These are phyloP conservation scores for Quercus dentata DNA, from an alignment of 306 rosid genomes.

Conservation along the genomic window DNA sequence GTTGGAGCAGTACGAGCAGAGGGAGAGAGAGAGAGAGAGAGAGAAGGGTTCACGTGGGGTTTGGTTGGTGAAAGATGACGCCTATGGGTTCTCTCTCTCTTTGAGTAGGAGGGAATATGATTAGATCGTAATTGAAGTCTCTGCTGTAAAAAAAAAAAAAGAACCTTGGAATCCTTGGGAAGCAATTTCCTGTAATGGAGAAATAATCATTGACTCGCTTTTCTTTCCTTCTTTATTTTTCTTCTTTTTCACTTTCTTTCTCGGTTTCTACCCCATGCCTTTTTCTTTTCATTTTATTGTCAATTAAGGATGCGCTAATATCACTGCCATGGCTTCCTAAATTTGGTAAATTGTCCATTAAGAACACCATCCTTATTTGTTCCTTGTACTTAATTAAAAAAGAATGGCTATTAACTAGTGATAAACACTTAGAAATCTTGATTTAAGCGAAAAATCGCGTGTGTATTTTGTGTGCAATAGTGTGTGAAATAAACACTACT, in stretches of 20 bases:
- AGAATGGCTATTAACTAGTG: no score
- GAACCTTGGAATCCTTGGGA: background rate
- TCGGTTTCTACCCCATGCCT: background rate
- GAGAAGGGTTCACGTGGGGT: constrained; percentile 29
- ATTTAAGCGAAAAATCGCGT: no score
- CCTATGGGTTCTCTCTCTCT: constrained; percentile 1
- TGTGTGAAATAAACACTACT: no score
- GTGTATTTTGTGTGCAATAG: no score
- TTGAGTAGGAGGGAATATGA: constrained; percentile 14
- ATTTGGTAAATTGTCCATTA: no score
- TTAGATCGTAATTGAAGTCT: constrained; percentile 41
- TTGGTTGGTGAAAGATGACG: constrained; percentile 40
- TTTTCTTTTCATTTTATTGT: background rate
- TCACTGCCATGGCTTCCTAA: no score
- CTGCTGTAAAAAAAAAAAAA: constrained; percentile 23
- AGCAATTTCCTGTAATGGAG: constrained; percentile 20
- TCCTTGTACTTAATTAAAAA: no score
- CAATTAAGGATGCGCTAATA: no score
- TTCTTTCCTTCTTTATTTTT: background rate
- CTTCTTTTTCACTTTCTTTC: background rate
- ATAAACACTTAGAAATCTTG: no score
- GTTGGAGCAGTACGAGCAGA: background rate
- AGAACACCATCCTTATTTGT: no score
- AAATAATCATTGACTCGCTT: constrained; percentile 26
- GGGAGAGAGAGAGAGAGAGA: background rate